Conservation (phyloP, 495 filamentous ascomycete species). For the Podospora tetraspora region DNA sequence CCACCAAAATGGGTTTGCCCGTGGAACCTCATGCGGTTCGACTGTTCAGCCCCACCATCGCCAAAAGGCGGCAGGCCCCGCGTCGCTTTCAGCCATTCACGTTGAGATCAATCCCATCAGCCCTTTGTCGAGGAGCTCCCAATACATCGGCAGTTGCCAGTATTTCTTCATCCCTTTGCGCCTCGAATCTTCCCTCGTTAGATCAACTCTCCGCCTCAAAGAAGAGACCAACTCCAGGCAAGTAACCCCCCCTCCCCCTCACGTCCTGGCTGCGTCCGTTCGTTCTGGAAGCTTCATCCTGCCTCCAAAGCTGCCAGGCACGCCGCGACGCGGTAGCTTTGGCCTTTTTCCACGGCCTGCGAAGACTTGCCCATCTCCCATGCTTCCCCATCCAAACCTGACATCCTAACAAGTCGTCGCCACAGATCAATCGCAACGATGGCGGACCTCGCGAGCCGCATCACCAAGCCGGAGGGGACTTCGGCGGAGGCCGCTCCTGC, state of each 20-base stretch:
- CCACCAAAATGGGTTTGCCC: background rate
- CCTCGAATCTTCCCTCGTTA: background rate
- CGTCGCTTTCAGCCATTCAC: background rate
- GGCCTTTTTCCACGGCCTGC: background rate
- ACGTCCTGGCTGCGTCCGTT: background rate
- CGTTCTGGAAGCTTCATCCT: background rate
- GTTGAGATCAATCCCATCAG: background rate
- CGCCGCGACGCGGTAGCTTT: background rate
- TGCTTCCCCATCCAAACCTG: background rate
- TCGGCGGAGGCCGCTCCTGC: conserved; percentile 22
- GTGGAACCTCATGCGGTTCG: background rate
- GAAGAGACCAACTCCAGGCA: background rate
- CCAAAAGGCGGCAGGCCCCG: background rate
- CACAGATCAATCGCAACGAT: conserved; percentile 21
- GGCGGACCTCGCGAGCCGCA: conserved; percentile 59
- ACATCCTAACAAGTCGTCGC: background rate
- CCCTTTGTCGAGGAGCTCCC: background rate
- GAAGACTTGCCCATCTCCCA: background rate
- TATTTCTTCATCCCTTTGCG: background rate
- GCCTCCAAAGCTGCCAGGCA: background rate
- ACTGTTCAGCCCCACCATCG: background rate
- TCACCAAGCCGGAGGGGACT: conserved; percentile 41
- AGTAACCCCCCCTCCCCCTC: background rate
- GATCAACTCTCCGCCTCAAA: background rate
- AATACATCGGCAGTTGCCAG: background rate